Base-by-base conservation (phyloP, 805 yeast genomes). In the Candida silvicultrix region DNA sequence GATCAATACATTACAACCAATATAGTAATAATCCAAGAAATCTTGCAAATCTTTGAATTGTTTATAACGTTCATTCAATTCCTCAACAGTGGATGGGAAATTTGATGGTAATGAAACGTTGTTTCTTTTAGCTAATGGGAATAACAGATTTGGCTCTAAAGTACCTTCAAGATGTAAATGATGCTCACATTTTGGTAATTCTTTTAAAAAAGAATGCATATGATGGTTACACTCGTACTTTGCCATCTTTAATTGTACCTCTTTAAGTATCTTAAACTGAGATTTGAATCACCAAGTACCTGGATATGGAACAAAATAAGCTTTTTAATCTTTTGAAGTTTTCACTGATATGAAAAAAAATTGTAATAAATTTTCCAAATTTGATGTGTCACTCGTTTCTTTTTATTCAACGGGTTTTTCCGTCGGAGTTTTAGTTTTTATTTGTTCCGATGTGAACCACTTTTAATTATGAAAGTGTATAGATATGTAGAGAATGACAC, bases 131-230 rank as follows among this genome's bases (percentile, higher is more conserved):
- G 92, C 89, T 46, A 86, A 68, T 44, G 78, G 76, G 65, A 85
- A 83, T 48, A 86, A 68, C 34, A 85, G 71, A 42, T 78, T 77
- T n/a, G 95, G 94, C 50, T 83, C 85, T 46, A 86, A 64, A 37
- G 95, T 85, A 31, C 95, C 95, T 68, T 86, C 95, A 40, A 87
- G 63, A 65, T 87, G 95, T 49, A 86, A 77, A 60, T 87, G 95
- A 62, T 86, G 92, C 63, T 87, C 95, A 69, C 94, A 86, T 65
- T 87, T 87, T 48, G 95, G 95, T 43, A 87, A 69, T 54, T 83
- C 92, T 37, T 64, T 68, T 42, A 85, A 71, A 63, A 85, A 85
- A 48, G 63, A 56, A 45, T 66, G 66, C 71, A 75, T 71, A 44
- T 66, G 63, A 15, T 58, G 58, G 28, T 60, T 45, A 45, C 73